Percentiles rank a stretch among this genome's conserved stretches.
Evolutionary conservation across 495 filamentous ascomycete species (phyloP).

Genomic region (Lindgomyces ingoldianus): DNA sequence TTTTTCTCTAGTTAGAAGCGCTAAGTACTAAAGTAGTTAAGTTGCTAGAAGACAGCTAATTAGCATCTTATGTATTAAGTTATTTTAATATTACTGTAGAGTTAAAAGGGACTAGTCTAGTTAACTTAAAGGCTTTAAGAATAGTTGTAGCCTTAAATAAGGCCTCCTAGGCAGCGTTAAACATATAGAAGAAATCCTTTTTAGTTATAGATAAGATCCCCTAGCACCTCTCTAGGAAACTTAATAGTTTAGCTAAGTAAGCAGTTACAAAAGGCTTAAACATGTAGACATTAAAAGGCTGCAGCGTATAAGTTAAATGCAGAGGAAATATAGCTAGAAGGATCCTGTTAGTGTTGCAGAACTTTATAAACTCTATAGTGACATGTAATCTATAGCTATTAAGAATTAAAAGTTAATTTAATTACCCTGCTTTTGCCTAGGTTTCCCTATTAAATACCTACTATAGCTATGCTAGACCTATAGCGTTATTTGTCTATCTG

Average conservation of each 20-base stretch:
- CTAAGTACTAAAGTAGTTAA: constrained; percentile 11
- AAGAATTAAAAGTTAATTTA: constrained; percentile 24
- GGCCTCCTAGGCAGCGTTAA: constrained; percentile 2
- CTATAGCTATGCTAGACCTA: constrained; percentile 19
- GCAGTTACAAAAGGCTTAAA: constrained; percentile 16
- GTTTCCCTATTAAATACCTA: constrained; percentile 30
- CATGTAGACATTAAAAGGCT: constrained; percentile 28
- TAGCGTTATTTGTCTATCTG: constrained; percentile 31
- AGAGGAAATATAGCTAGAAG: no score
- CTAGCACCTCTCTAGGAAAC: neutral
- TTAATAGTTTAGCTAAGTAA: constrained; percentile 17
- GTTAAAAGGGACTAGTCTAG: neutral
- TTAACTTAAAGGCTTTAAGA: neutral
- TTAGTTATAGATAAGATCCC: constrained; percentile 8
- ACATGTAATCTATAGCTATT: constrained; percentile 34
- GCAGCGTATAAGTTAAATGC: constrained; percentile 32
- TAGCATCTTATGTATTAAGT: neutral
- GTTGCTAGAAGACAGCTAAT: neutral
- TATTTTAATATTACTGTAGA: neutral
- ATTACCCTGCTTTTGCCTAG: constrained; percentile 17
- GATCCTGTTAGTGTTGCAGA: constrained; percentile 19
- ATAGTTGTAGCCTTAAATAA: neutral
- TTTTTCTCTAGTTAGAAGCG: constrained; percentile 11
- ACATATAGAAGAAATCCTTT: constrained; percentile 12
- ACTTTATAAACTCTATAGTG: constrained; percentile 32